Conservation (phyloP, 306 rosid genomes). For the Cucumis melo region DNA sequence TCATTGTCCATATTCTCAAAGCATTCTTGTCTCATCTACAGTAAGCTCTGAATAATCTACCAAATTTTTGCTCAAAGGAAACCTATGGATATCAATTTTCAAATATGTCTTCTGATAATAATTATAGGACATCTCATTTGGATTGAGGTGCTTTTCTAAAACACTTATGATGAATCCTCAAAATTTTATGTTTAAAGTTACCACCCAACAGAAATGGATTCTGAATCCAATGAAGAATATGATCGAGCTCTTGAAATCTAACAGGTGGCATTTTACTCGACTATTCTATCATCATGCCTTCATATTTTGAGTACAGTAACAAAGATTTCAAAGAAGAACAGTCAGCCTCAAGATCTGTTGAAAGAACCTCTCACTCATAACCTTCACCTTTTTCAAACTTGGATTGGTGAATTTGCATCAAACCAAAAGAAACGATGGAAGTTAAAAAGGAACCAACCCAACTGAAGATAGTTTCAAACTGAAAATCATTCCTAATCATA, state of each 20-base stretch:
- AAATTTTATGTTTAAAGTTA: not conserved
- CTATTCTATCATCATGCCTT: not conserved
- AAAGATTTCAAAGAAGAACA: not conserved
- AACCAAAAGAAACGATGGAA: not conserved
- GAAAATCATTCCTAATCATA: not conserved
- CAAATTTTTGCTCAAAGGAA: not conserved
- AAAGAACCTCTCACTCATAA: not conserved
- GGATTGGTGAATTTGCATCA: not conserved
- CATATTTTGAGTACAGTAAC: no score
- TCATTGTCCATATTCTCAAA: not conserved
- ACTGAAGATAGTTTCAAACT: not conserved
- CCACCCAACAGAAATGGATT: not conserved
- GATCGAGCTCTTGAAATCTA: not conserved
- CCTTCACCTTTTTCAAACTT: not conserved
- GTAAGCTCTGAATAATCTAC: not conserved
- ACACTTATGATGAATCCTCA: no score
- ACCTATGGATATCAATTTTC: not conserved
- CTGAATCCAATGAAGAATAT: not conserved
- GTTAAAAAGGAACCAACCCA: not conserved
- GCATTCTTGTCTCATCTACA: not conserved
- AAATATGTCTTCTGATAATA: not conserved
- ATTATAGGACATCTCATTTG: no score
- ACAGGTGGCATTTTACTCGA: not conserved
- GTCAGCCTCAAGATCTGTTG: not conserved
- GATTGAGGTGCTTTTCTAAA: no score